Evolutionary conservation across 2,329 filamentous ascomycete species (phyloP), one percentile per base, ranked within the genome.

Genomic region (Talaromyces pinophilus): DNA sequence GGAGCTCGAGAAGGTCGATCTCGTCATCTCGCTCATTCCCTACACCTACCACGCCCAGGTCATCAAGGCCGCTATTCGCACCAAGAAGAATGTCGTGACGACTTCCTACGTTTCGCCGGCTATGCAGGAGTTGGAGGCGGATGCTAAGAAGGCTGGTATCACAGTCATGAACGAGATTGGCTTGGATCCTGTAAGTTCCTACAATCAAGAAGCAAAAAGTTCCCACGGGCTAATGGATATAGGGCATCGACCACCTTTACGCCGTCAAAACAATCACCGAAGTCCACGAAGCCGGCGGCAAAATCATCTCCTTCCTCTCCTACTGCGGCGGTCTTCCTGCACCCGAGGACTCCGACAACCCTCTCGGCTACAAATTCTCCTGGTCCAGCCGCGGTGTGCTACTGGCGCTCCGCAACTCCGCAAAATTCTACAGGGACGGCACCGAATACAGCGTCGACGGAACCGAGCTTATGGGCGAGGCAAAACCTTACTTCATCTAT

Each of bases 161-260:
- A 96, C 92, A 11, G 93, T 97, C 77, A 93, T 97, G 91, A 97
- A 98, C 82, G 94, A 98, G 86, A 96, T 96, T 76, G 92, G 92
- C 69, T 76, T 91, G 67, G 80, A 82, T 69, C 77, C 76, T 46
- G 75, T 76, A 67, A 25, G 25, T 25, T 25, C 25, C 25, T 4
- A 25, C 25, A 25, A 25, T 25, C 25, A 25, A 25, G 25, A 25
- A 25, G 25, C 25, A 25, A 25, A 25, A 25, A 25, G 25, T 25
- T 2, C 25, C 4, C 25, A 25, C 0, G 25, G 2, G 25, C 25
- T 25, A 25, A 57, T 57, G 4, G n/a, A 42, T 30, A 11, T 33
- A 48, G 72, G 77, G 76, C 68, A 77, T 79, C 66, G 80, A 81
- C 71, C 83, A 85, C 72, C 75, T 90, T 66, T 91, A 94, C 77